Conservation (phyloP, 1,284 basidiomycete genomes). For the Marasmius tenuissimus region DNA sequence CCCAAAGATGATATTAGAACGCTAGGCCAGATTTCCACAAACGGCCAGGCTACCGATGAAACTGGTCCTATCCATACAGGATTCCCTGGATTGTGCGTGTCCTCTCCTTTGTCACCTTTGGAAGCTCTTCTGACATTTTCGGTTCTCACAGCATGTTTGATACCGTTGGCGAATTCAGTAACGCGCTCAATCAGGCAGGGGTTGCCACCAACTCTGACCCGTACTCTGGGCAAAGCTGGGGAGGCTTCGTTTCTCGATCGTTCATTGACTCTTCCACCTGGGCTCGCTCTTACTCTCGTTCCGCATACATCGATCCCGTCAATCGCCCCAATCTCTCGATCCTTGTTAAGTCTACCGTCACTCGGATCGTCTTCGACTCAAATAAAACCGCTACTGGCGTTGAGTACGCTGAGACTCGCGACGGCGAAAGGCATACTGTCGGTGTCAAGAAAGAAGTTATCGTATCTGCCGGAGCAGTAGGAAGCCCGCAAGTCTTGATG, state of each 20-base stretch:
- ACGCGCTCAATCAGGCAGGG: slow-evolving; percentile 43
- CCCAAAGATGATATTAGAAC: slow-evolving; percentile 35
- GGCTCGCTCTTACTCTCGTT: slow-evolving; percentile 29
- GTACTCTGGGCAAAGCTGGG: slow-evolving; percentile 47
- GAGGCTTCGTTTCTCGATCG: slow-evolving; percentile 60
- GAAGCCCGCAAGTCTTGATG: slow-evolving; percentile 59
- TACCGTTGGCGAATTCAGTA: slow-evolving; percentile 52
- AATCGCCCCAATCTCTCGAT: slow-evolving; percentile 36
- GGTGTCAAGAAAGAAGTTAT: slow-evolving; percentile 57
- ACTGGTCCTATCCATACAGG: slow-evolving; percentile 46
- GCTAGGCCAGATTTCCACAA: slow-evolving; percentile 40
- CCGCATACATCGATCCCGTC: slow-evolving; percentile 18
- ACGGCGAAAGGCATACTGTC: slow-evolving; percentile 24
- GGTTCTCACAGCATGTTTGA: slow-evolving; percentile 41
- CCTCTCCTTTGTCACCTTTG: slow-evolving; percentile 23
- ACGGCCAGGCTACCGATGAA: slow-evolving; percentile 41
- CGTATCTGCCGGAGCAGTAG: slow-evolving; percentile 54
- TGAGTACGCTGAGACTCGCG: slow-evolving; percentile 5
- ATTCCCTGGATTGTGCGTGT: slow-evolving; percentile 52
- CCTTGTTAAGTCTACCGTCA: slow-evolving; percentile 33
- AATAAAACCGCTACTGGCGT: slow-evolving; percentile 13
- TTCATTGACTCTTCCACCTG: slow-evolving; percentile 66
- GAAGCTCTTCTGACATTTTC: not conserved
- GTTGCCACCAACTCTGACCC: slow-evolving; percentile 43
- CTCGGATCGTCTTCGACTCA: slow-evolving; percentile 28